Evolutionary conservation across 805 yeast species (phyloP).

Genomic region (Myxozyma mucilagina): DNA sequence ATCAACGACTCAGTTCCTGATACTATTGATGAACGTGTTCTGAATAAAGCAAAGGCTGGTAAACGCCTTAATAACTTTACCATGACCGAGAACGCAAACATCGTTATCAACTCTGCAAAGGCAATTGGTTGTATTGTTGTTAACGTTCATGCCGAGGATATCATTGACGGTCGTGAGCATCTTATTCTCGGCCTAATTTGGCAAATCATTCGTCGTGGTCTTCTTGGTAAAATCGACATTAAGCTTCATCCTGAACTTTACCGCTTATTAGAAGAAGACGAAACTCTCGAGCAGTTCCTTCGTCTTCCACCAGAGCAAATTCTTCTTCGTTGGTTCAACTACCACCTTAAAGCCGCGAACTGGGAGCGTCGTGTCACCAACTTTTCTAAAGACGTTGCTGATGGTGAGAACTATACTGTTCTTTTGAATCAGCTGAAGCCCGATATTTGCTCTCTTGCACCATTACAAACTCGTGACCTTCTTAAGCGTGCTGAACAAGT

Average conservation of each 20-base stretch:
- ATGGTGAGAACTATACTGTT: slow-evolving; percentile 93
- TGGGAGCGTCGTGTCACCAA: slow-evolving; percentile 84
- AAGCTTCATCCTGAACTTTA: slow-evolving; percentile 95
- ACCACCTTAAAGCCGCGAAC: slow-evolving; percentile 88
- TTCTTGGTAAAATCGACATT: slow-evolving; percentile 91
- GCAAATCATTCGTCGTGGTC: slow-evolving; percentile 97
- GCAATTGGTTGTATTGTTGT: slow-evolving; percentile 99
- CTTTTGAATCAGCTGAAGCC: slow-evolving; percentile 87
- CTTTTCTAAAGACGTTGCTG: slow-evolving; percentile 83
- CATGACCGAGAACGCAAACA: slow-evolving; percentile 95
- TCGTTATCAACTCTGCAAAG: slow-evolving; percentile 96
- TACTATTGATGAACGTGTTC: slow-evolving; percentile 95
- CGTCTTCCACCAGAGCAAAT: slow-evolving; percentile 98
- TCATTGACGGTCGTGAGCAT: slow-evolving; percentile 95
- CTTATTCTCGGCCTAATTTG: slow-evolving; percentile 92
- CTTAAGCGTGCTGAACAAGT: slow-evolving; percentile 84
- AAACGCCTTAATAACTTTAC: slow-evolving; percentile 88
- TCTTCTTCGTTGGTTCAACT: slow-evolving; percentile 94
- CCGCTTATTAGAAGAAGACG: slow-evolving; percentile 92
- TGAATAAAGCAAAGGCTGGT: slow-evolving; percentile 80
- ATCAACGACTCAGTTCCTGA: slow-evolving; percentile 98
- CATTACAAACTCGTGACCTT: slow-evolving; percentile 75
- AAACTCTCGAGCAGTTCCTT: slow-evolving; percentile 92
- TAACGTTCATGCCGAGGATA: slow-evolving; percentile 95
- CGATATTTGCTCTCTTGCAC: slow-evolving; percentile 73